These are phyloP conservation scores for Backusella liffmaniae DNA, from an alignment of 192 early-diverging fungal genomes.

Conservation along the genomic window DNA sequence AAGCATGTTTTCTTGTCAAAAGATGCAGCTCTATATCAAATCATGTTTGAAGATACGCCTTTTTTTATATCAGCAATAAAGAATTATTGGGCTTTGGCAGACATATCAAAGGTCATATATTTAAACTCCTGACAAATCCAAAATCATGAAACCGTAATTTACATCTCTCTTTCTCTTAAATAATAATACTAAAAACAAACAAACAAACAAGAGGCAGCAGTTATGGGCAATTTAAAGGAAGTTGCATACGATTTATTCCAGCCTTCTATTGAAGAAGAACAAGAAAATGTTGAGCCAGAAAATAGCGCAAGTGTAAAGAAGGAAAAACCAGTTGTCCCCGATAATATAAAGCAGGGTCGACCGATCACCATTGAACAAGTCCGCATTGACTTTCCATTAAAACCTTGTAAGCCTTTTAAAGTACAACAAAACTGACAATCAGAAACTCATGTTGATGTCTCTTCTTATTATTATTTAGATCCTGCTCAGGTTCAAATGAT, in stretches of 20 bases:
- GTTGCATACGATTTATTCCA: background rate
- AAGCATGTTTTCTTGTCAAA: no score
- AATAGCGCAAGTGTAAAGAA: background rate
- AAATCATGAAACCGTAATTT: background rate
- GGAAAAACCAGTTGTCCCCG: background rate
- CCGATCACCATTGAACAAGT: background rate
- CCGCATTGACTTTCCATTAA: conserved; percentile 8
- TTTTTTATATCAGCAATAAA: no score
- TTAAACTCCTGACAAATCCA: no score
- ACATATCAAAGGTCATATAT: no score
- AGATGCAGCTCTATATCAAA: no score
- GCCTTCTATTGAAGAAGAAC: background rate
- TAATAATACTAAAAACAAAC: background rate
- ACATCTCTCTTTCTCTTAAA: background rate
- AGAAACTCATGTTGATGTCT: background rate
- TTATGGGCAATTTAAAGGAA: background rate
- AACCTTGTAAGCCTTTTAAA: background rate
- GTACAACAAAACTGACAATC: background rate
- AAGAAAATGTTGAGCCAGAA: background rate
- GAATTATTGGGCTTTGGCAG: no score
- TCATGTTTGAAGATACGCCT: no score
- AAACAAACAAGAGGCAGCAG: no score
- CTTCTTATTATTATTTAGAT: background rate
- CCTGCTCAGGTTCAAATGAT: conserved; percentile 20
- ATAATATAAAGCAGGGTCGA: background rate